phyloP scores from a whole-genome alignment of 2,329 filamentous ascomycete genomes.

The Neofusicoccum parvum region DNA sequence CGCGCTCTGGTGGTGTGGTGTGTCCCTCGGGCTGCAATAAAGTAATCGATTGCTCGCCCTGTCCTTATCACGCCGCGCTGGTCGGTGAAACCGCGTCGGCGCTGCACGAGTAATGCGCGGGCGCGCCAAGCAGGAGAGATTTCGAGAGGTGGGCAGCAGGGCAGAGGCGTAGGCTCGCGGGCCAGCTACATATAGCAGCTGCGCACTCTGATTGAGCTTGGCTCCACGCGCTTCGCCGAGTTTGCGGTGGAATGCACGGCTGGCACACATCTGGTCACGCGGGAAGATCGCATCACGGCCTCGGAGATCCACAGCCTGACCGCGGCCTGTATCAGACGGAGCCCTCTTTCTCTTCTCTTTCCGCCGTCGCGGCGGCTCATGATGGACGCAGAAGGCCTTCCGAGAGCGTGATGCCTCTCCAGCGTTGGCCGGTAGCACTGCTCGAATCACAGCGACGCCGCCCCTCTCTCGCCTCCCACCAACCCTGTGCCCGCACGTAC shows the following conservation, averaged over 20 bases:
- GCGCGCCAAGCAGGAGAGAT: neutral
- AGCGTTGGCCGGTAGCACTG: slow-evolving; percentile 15
- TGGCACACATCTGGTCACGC: slow-evolving; percentile 20
- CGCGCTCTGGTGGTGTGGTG: neutral
- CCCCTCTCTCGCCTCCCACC: slow-evolving; percentile 16
- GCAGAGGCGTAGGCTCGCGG: neutral
- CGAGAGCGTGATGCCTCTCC: slow-evolving; percentile 9
- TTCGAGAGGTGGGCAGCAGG: neutral
- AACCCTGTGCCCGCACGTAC: slow-evolving; percentile 18
- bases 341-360: neutral
- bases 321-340: slow-evolving; percentile 5
- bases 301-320: slow-evolving; percentile 19
- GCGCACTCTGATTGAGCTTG: neutral
- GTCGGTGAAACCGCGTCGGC: neutral
- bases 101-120: neutral
- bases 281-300: slow-evolving; percentile 15
- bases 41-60: neutral
- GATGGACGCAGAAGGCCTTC: slow-evolving; percentile 4
- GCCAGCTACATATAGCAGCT: neutral
- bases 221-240: slow-evolving; percentile 1
- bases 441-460: slow-evolving; percentile 6
- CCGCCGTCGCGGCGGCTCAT: slow-evolving; percentile 4
- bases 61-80: neutral
- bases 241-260: slow-evolving; percentile 10
- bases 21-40: neutral